Evolutionary conservation across 805 yeast genomes (phyloP), one percentile per base, ranked within the genome.

Genomic region (Isabelozyma rhagii): DNA sequence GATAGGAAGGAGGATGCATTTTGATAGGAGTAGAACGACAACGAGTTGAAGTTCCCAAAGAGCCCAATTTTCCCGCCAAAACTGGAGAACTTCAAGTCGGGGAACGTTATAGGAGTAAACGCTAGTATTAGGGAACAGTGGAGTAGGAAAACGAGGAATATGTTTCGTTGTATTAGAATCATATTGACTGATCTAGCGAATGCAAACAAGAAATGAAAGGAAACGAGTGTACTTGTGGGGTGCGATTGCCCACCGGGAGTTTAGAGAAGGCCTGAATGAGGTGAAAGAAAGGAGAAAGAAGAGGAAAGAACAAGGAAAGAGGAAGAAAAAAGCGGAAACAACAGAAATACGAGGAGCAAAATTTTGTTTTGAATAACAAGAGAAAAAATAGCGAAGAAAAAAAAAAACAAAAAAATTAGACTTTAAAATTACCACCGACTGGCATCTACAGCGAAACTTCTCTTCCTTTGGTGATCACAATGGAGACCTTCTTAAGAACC

Each of bases 11-110:
- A 51, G 10, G 72, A 62, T 27, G 62, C 64, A 51, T 68, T 66
- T 25, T 48, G 48, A 45, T 50, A 61, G n/a, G 57, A 45, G 48
- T 68, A 70, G 46, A 61, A 55, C 3, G 72, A 63, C 28, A 69
- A 46, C 7, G 68, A 59, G 27, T 65, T 52, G 50, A 63, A 70
- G 17, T 57, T 51, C 4, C 75, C 75, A 47, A 68, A 61, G 15
- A 70, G 41, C 6, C 74, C 72, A 31, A 70, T 41, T 42, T 54
- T 51, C n/a, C 60, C 60, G 3, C 74, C 75, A 42, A 68, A 50
- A 18, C 54, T 47, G 15, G 53, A 44, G 44, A 55, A 66, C 42
- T 66, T 51, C 17, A 70, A 48, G 13, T 51, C 50, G 14, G 74
- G 66, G 18, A 50, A 52, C 25, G 39, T n/a, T 38, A 34, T 17